Evolutionary conservation across 139 green algal species (phyloP).

Genomic region (Micromonas pusilla): DNA sequence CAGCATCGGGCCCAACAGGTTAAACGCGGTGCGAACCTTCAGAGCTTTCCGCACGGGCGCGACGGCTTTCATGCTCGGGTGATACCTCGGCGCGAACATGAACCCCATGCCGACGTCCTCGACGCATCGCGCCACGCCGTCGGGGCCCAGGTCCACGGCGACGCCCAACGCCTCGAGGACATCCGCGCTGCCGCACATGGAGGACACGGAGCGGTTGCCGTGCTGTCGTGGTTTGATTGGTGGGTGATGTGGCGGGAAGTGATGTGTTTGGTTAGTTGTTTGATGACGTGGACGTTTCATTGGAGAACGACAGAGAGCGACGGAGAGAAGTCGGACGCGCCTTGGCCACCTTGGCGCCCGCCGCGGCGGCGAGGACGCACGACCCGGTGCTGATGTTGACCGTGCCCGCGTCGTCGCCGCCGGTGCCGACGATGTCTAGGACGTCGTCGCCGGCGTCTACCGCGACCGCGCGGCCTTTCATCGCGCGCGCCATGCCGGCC

Average conservation of each 20-base stretch:
- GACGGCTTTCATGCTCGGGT: constrained; percentile 71
- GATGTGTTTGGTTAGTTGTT: no score
- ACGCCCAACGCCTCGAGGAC: constrained; percentile 84
- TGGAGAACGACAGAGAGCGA: no score
- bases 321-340: no score
- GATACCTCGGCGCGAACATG: constrained; percentile 91
- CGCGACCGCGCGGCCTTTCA: constrained; percentile 53
- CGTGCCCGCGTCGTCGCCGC: constrained; percentile 90
- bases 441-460: constrained; percentile 50
- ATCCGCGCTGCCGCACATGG: constrained; percentile 88
- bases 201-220: constrained; percentile 86
- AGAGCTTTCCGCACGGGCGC: constrained; percentile 65
- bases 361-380: constrained; percentile 84
- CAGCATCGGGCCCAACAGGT: constrained; percentile 94
- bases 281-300: no score
- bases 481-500: constrained; percentile 77
- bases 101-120: constrained; percentile 82
- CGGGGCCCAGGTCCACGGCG: constrained; percentile 80
- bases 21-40: constrained; percentile 77
- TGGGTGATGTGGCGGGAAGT: no score
- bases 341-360: constrained; percentile 92
- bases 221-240: no score
- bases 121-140: constrained; percentile 68
- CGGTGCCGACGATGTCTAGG: constrained; percentile 97
- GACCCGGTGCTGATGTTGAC: constrained; percentile 98